Base-by-base conservation (phyloP, 441 rosid genomes). In the Adansonia gregorii region DNA sequence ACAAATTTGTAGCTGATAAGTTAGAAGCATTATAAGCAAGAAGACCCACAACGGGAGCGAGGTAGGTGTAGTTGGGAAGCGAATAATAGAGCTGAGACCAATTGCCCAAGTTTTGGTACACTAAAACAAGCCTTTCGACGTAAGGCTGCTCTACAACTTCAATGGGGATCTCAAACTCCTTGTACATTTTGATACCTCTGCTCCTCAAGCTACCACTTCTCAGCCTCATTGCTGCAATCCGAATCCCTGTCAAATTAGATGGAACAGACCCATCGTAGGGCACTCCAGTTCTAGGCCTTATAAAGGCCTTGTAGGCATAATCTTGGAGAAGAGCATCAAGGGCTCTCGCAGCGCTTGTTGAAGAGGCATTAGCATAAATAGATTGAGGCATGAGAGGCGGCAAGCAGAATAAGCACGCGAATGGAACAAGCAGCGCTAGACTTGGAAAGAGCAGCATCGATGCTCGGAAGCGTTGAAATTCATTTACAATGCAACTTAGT, bases 271-370 rank as follows among this genome's bases (percentile, higher is more conserved):
- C 98, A 39, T 88, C 83, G 74, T 91, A 93, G 22, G 82, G 83
- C 49, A 83, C 75, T 66, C 99, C 99, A 1, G 99, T 94, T 76
- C 78, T 90, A 1, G 98, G 98, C 59, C 79, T 87, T 10, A 31
- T 65, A 35, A 97, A 89, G 1, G 89, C 93, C 85, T 78, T 75
- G 60, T 78, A 94, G 64, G 99, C 93, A 83, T 88, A 90, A 73
- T 88, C 95, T 83, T 97, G 99, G 22, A 97, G 99, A 77, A 93
- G 89, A 41, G 78, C 78, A 82, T 97, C 97, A 11, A 94, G 97
- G 76, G 89, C 88, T 4, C 82, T 78, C 0, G 93, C 81, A 64
- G 73, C 72, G 39, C 10, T 46, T 12, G 39, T 22, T 6, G 72
- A 12, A 27, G 88, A 46, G 41, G 14, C 41, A 27, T 65, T 66